Percentiles rank a stretch among this genome's conserved stretches.
Evolutionary conservation across 129 eudicot genomes (phyloP).

Genomic region (Flaveria linearis): DNA sequence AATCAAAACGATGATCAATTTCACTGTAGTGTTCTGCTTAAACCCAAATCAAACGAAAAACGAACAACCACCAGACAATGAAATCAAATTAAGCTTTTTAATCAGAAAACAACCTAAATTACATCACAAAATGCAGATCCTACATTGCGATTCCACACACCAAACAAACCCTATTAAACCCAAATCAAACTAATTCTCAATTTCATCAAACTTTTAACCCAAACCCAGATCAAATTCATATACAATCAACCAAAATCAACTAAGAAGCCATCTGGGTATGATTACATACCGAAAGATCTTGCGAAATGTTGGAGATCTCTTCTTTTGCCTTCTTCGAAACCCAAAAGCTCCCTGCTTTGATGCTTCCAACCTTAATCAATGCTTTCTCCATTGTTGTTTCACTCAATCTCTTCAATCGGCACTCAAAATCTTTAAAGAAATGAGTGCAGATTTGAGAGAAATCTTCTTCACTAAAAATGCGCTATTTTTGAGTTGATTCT

Average conservation of each 20-base stretch:
- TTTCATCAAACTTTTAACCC: neutral
- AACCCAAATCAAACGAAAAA: too few species aligned
- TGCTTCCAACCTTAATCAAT: constrained; percentile 67
- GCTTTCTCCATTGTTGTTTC: constrained; percentile 66
- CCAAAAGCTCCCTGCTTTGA: constrained; percentile 77
- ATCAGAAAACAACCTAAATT: neutral
- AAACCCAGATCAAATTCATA: constrained; percentile 23
- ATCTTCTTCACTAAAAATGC: constrained; percentile 14
- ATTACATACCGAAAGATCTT: constrained; percentile 66
- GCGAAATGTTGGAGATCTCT: constrained; percentile 79
- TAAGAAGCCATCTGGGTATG: neutral
- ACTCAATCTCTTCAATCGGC: neutral
- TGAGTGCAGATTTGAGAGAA: constrained; percentile 19
- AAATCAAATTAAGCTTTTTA: neutral
- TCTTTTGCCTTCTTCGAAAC: constrained; percentile 82
- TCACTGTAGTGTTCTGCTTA: neutral
- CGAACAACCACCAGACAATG: neutral
- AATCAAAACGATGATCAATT: constrained; percentile 5
- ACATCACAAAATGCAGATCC: constrained; percentile 17
- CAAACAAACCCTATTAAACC: neutral
- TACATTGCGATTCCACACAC: constrained; percentile 11
- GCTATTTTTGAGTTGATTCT: neutral
- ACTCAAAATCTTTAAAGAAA: constrained; percentile 5
- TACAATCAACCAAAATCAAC: neutral
- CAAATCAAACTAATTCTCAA: constrained; percentile 1